Conservation (phyloP, 257 asterid species). For the Plantago elongata region DNA sequence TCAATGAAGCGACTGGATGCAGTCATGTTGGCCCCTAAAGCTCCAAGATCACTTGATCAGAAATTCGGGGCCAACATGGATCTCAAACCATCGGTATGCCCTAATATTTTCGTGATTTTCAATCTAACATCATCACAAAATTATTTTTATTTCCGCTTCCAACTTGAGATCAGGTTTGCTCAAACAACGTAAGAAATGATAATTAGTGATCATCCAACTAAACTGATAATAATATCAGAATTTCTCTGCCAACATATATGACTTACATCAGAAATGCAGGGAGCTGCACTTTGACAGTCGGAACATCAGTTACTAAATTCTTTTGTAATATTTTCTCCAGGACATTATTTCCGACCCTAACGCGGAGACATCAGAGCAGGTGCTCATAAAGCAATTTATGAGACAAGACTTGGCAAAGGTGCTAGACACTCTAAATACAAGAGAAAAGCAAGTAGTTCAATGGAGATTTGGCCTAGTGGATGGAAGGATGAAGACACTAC, state of each 20-base stretch:
- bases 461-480: conserved; percentile 87
- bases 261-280: too few species aligned
- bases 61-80: conserved; percentile 65
- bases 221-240: too few species aligned
- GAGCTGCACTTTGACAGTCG: too few species aligned
- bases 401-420: conserved; percentile 72
- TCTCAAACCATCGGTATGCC: conserved; percentile 74
- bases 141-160: too few species aligned
- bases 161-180: too few species aligned
- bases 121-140: too few species aligned
- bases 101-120: not conserved
- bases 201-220: too few species aligned
- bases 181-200: too few species aligned
- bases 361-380: conserved; percentile 74
- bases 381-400: conserved; percentile 70
- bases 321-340: conserved; percentile 28
- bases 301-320: too few species aligned
- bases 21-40: conserved; percentile 73
- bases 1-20: conserved; percentile 84
- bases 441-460: conserved; percentile 73
- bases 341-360: conserved; percentile 85
- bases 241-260: too few species aligned
- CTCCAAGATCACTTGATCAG: conserved; percentile 95
- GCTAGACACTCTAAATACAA: conserved; percentile 60
- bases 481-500: conserved; percentile 81